Evolutionary conservation across 2,329 filamentous ascomycete genomes (phyloP).

Genomic region (Bipolaris gigantea): DNA sequence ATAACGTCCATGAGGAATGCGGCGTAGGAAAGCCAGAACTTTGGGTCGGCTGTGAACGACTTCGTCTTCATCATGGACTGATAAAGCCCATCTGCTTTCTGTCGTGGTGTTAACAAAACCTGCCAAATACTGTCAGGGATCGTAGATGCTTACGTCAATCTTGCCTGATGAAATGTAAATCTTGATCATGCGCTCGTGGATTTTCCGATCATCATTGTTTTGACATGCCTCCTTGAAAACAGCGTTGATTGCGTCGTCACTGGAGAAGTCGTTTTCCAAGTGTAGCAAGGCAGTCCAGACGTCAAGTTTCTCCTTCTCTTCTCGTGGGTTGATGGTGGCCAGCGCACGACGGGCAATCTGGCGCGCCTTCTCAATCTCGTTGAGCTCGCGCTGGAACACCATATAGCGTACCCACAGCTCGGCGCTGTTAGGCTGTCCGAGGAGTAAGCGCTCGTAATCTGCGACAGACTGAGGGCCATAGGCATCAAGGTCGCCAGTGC

Average conservation of each 20-base stretch:
- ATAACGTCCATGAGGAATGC: constrained; percentile 82
- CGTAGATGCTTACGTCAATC: constrained; percentile 64
- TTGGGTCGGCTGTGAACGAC: constrained; percentile 70
- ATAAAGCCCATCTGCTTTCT: constrained; percentile 90
- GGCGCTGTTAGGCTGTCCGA: constrained; percentile 92
- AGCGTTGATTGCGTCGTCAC: constrained; percentile 77
- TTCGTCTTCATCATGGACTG: constrained; percentile 86
- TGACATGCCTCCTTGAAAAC: constrained; percentile 91
- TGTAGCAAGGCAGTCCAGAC: constrained; percentile 95
- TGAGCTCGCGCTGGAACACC: constrained; percentile 94
- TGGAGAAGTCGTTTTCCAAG: constrained; percentile 87
- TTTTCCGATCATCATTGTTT: constrained; percentile 88
- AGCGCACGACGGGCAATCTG: constrained; percentile 89
- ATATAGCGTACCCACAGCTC: constrained; percentile 95
- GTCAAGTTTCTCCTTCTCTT: constrained; percentile 91
- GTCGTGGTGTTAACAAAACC: constrained; percentile 30
- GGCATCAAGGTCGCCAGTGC: constrained; percentile 86
- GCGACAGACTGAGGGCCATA: constrained; percentile 86
- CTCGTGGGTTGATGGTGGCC: constrained; percentile 85
- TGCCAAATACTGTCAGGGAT: constrained; percentile 2
- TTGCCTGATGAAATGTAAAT: constrained; percentile 95
- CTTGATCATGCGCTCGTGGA: constrained; percentile 85
- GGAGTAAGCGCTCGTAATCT: constrained; percentile 90
- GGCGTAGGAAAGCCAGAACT: constrained; percentile 93
- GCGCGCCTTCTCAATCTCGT: constrained; percentile 84